Evolutionary conservation across 148 eudicot genomes (phyloP), one percentile per base, ranked within the genome.

Genomic region (Linanthus parryae): DNA sequence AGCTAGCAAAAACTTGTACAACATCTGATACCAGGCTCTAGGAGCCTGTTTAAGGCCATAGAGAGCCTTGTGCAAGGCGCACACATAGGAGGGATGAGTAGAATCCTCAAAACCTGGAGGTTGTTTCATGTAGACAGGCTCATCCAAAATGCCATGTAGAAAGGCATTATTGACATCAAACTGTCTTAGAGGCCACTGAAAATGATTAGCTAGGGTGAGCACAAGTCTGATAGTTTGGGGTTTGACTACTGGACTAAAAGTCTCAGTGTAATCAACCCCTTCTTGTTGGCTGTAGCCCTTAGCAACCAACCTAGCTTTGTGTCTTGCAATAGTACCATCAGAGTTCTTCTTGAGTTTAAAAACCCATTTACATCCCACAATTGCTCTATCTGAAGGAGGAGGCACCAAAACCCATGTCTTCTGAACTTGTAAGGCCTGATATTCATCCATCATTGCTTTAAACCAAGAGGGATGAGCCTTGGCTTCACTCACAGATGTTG

Each of bases 251-350:
- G 17, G 46, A 10, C 2, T 7, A 42, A 42, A 42, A 9, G 46
- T 42, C 7, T 10, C 20, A 5, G n/a, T 19, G 20, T 42, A 42
- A 17, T 42, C 46, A 7, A 42, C 18, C 1, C 20, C 46, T 19
- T 42, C 46, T 1, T n/a, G 4, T 21, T 42, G 46, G 3, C 9
- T 14, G 18, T 42, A 14, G 8, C 46, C 46, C 20, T 14, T 14
- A 14, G 20, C 20, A 42, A 42, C 46, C 2, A 42, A 21, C 20
- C 46, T 14, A 8, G 46, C 46, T 42, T 42, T 42, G 20, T 42
- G 18, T 17, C 46, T 42, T 42, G n/a, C 46, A n/a, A 42, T 14
- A 14, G 46, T 10, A 1, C 46, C 46, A 17, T 42, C 46, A 42
- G 46, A 10, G 7, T 17, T 14, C 8, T 42, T 2, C 18, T 42